Base-by-base conservation (phyloP, 495 filamentous ascomycete species). In the Hypoxylon rickii region DNA sequence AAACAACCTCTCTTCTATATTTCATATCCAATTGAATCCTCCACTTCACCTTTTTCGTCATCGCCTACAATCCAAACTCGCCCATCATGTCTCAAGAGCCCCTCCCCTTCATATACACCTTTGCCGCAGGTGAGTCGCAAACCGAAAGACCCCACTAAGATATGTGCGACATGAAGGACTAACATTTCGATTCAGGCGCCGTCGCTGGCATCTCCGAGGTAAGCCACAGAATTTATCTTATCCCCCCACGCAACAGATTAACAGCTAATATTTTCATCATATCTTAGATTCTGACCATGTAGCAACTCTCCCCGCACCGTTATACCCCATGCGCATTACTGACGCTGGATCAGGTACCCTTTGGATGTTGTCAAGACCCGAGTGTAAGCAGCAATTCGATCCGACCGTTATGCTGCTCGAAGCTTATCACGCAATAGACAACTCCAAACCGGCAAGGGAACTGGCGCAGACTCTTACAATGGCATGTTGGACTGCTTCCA, bases 331-430 rank as follows among this genome's bases (percentile, higher is more conserved):
- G 56, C 50, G 45, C 61, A 19, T 70, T 93, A 89, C 94, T 96
- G 24, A 55, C 43, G 33, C 4, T 24, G 29, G 10, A 44, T 38
- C 44, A 97, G 92, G 94, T 98, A 98, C 79, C 94, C 94, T 63
- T 79, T 98, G 65, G 94, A 98, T 73, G 93, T 97, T 37, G 90
- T 98, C 66, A 98, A 98, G 81, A 98, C 94, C 43, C 80, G 94
- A 84, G 87, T 98, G 89, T 95, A 82, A 82, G 89, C 40, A 21
- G 32, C 37, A 48, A 37, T 52, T 33, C 32, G 22, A 48, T 32
- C 31, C 59, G 29, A 20, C 3, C 26, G 12, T 31, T 43, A n/a
- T 49, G 39, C n/a, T 54, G 34, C 8, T 22, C 16, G 21, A 38
- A 41, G 51, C 67, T 78, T 58, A 78, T 62, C n/a, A 22, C 13